Percentiles rank a stretch among this genome's conserved stretches.
Evolutionary conservation across 2,329 filamentous ascomycete genomes (phyloP).

Genomic region (Xylariaceae sp.): DNA sequence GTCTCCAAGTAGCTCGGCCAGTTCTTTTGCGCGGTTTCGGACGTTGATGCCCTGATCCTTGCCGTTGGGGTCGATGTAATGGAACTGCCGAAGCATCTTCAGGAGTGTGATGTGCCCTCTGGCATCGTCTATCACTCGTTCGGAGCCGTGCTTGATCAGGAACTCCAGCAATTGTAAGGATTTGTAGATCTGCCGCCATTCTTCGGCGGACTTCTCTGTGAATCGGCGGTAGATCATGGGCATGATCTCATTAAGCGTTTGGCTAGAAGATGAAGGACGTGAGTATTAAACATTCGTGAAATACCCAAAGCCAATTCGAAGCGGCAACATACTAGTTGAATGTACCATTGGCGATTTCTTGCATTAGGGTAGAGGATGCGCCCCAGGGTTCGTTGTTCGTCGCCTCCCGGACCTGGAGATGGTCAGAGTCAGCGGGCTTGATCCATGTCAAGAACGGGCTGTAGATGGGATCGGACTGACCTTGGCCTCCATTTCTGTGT

Average conservation of each 20-base stretch:
- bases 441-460: background rate
- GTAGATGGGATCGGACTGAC: slow-evolving; percentile 31
- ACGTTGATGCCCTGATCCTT: slow-evolving; percentile 99
- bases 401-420: slow-evolving; percentile 77
- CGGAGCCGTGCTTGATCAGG: slow-evolving; percentile 95
- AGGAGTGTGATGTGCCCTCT: slow-evolving; percentile 89
- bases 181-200: slow-evolving; percentile 99
- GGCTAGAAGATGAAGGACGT: slow-evolving; percentile 52
- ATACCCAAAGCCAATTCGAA: background rate
- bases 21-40: slow-evolving; percentile 90
- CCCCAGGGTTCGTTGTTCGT: slow-evolving; percentile 99
- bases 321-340: slow-evolving; percentile 80
- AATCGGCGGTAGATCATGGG: slow-evolving; percentile 99
- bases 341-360: slow-evolving; percentile 96
- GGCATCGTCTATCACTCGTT: slow-evolving; percentile 94
- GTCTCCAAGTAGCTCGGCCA: slow-evolving; percentile 87
- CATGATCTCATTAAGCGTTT: slow-evolving; percentile 98
- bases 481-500: slow-evolving; percentile 84
- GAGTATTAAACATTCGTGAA: background rate
- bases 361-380: slow-evolving; percentile 76
- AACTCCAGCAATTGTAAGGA: slow-evolving; percentile 94
- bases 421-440: slow-evolving; percentile 4
- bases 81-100: slow-evolving; percentile 98
- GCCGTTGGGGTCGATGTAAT: slow-evolving; percentile 91
- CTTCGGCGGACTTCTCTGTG: slow-evolving; percentile 95